Evolutionary conservation across 129 eudicot species (phyloP).

Genomic region (Cynara cardunculus): DNA sequence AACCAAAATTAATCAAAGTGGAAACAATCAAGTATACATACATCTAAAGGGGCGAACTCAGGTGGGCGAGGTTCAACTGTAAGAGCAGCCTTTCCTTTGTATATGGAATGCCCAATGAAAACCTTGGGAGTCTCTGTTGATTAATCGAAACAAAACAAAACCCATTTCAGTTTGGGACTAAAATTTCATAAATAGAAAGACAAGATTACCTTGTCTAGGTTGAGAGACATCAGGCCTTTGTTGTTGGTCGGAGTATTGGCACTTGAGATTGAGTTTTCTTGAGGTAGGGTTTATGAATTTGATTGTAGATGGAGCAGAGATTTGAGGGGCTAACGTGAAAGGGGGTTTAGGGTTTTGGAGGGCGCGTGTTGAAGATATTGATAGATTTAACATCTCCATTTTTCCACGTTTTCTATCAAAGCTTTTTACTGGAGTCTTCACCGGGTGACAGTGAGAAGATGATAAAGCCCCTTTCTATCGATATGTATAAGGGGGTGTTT

Average conservation of each 20-base stretch:
- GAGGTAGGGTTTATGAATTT: conserved; percentile 8
- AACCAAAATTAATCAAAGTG: background rate
- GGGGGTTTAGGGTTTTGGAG: conserved; percentile 48
- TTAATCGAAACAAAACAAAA: conserved; percentile 22
- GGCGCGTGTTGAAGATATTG: conserved; percentile 32
- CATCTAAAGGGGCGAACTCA: conserved; percentile 72
- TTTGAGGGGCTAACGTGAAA: conserved; percentile 9
- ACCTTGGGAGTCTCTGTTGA: conserved; percentile 53
- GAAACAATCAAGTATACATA: conserved; percentile 21
- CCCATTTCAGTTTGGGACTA: conserved; percentile 5
- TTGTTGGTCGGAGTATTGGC: conserved; percentile 40
- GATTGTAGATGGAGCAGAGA: conserved; percentile 14
- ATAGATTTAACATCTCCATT: conserved; percentile 44
- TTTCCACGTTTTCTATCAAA: too few species aligned
- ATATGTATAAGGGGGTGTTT: too few species aligned
- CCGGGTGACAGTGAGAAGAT: background rate
- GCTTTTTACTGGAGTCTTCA: conserved; percentile 10
- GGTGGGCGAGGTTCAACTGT: conserved; percentile 79
- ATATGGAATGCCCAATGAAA: conserved; percentile 68
- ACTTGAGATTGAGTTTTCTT: conserved; percentile 19
- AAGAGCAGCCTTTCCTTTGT: conserved; percentile 91
- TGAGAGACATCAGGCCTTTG: conserved; percentile 22
- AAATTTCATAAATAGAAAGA: background rate
- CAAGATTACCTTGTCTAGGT: conserved; percentile 12
- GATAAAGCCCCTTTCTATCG: background rate